Evolutionary conservation across 1,284 basidiomycete genomes (phyloP), one percentile per base, ranked within the genome.

Genomic region (Heimioporus punctisporus): DNA sequence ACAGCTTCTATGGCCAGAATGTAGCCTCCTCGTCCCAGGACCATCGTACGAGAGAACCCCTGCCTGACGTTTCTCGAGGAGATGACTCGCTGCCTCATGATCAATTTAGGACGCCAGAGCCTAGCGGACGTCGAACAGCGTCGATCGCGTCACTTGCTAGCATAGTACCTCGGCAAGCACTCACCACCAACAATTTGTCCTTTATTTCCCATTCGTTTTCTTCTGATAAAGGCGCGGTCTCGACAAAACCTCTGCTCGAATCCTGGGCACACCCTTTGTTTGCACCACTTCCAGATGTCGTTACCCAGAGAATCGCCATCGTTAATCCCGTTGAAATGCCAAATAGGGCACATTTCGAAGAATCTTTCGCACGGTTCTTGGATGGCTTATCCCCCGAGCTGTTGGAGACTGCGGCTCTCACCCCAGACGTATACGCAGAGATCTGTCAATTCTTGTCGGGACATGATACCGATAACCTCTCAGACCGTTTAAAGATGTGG

Each of bases 241-340:
- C 70, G 21, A 68, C 72, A 6, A 78, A 76, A 50, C 66, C 77
- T 31, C 64, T 48, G 26, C 59, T 79, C 54, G 79, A 84, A 56
- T 79, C 83, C 2, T 89, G 86, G 85, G 70, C 61, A 46, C 77
- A 86, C 59, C 73, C 77, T 5, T 70, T 76, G 11, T 89, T 88
- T 62, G 76, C 80, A 25, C 78, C 85, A 4, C 78, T 89, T 47
- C 86, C 86, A 6, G 74, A 77, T 12, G 67, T 70, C 49, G 75
- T 88, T 41, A 60, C 75, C 39, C 75, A 77, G 51, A 74, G 77
- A 51, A 73, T 88, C 19, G 70, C 69, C 41, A 72, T 72, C 24
- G 74, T 83, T 45, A 80, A 79, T 60, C 75, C 78, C 17, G 74
- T 77, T 37, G 85, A 87, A 62, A 83, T 88, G 79, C 86, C 87